Base-by-base conservation (phyloP, 192 early-diverging fungal species). In the Umbelopsis ramanniana region DNA sequence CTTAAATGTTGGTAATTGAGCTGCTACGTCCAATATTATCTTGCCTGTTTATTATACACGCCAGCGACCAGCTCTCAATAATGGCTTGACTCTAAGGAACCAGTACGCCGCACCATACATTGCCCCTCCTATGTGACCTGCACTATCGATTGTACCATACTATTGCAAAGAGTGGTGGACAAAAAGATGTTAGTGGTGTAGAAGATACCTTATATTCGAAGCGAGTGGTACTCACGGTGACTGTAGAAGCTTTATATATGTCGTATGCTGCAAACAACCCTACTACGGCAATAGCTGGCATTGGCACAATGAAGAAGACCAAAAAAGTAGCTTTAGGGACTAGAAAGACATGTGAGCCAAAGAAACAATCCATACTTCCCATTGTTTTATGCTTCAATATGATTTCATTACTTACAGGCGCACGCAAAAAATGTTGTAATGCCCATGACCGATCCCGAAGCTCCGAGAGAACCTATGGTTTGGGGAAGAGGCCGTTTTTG, bases 221-320 rank as follows among this genome's bases (percentile, higher is more conserved):
- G 6, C 11, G 6, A 43, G 17, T 17, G 8, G 19, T 17, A 68
- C 66, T 67, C 52, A 76, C 75, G 35, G 54, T 74, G n/a, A 76
- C 29, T 12, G 79, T 80, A 2, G 79, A 70, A 4, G 81, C 79
- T 35, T 79, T 78, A 11, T 84, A 84, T 38, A 84, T 24, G n/a
- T 86, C 85, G 66, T 84, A 86, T 0, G 79, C 79, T 22, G 82
- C 82, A 69, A 84, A 82, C 6, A 86, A 48, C 48, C 82, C 84
- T 19, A 83, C 69, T 15, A 84, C 76, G 0, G 74, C 82, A 23
- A 78, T 78, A 4, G 85, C 85, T 15, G 82, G 82, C 82, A 86
- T 86, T 45, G 79, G 83, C 52, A 84, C 74, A 6, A 86, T 75
- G 53, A 86, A 86, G 55, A 86, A 86, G 24, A 86, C 37, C 1